These are phyloP conservation scores for Chenopodium berlandieri DNA, from an alignment of 148 eudicot genomes.

Conservation along the genomic window DNA sequence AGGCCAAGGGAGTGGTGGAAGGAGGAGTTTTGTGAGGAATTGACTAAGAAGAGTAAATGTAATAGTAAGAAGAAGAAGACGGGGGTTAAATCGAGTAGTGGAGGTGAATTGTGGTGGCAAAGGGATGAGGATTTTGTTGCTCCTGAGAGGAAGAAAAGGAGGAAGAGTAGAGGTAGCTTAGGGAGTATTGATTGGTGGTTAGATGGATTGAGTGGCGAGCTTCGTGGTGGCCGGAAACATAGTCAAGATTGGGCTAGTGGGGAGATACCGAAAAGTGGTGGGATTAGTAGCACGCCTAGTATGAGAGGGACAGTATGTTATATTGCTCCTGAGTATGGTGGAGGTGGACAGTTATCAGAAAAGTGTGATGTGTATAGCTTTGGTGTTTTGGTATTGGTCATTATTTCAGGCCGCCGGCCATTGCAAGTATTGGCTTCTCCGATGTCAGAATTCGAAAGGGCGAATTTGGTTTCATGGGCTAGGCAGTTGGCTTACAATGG, in stretches of 20 bases:
- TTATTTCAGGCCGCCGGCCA: conserved; percentile 88
- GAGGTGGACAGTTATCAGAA: conserved; percentile 71
- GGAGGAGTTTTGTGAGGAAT: conserved; percentile 91
- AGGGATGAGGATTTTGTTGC: conserved; percentile 62
- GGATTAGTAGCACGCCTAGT: conserved; percentile 93
- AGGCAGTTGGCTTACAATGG: conserved; percentile 77
- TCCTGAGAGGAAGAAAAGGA: conserved; percentile 66
- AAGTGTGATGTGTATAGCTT: conserved; percentile 90
- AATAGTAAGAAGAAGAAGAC: conserved; percentile 55
- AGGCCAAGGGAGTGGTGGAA: conserved; percentile 99
- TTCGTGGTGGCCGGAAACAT: conserved; percentile 57
- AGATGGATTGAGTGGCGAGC: conserved; percentile 83
- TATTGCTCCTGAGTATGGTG: conserved; percentile 89
- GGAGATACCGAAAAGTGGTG: conserved; percentile 86
- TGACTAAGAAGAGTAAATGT: conserved; percentile 48
- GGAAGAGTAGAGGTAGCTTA: conserved; percentile 61
- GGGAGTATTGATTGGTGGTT: conserved; percentile 95
- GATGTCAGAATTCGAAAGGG: conserved; percentile 89
- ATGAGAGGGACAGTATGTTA: conserved; percentile 99
- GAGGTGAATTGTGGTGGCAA: conserved; percentile 80
- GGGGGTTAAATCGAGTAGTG: conserved; percentile 34
- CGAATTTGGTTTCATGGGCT: conserved; percentile 94
- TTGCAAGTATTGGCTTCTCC: conserved; percentile 90
- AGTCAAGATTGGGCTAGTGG: conserved; percentile 81
- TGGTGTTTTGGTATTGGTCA: conserved; percentile 79